These are phyloP conservation scores for Phylloporus sp. DNA, from an alignment of 768 basidiomycete species.

Conservation along the genomic window DNA sequence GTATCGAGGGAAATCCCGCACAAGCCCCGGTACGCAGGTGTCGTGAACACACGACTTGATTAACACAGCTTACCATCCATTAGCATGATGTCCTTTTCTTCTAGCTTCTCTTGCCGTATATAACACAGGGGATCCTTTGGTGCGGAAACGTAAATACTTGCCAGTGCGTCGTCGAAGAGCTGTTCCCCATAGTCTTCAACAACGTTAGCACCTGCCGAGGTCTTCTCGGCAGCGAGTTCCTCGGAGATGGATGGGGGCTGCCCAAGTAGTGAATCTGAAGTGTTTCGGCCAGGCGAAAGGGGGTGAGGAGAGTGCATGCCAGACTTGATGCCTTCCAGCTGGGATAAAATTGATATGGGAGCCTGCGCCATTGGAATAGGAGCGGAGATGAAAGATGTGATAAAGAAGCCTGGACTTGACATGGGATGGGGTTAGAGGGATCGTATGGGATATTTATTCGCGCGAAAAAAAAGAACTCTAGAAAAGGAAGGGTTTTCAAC, in stretches of 20 bases:
- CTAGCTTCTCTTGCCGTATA: constrained; percentile 54
- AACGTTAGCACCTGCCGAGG: neutral
- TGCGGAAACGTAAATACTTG: constrained; percentile 29
- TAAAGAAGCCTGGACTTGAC: constrained; percentile 31
- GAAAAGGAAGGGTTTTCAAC: constrained; percentile 13
- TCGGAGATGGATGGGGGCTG: constrained; percentile 20
- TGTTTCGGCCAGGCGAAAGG: constrained; percentile 16
- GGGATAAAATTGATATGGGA: constrained; percentile 18
- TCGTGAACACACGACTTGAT: constrained; percentile 8
- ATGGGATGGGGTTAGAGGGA: constrained; percentile 26
- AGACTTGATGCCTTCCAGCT: constrained; percentile 10
- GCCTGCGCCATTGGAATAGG: constrained; percentile 23
- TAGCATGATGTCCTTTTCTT: constrained; percentile 45
- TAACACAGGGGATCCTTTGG: constrained; percentile 26
- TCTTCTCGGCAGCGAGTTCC: neutral
- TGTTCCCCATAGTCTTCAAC: constrained; percentile 8
- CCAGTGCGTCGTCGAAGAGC: constrained; percentile 32
- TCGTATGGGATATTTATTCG: constrained; percentile 15
- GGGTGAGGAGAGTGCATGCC: constrained; percentile 21
- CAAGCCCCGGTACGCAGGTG: constrained; percentile 17
- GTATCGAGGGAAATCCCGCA: constrained; percentile 18
- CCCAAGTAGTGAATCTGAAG: constrained; percentile 18
- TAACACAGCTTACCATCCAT: constrained; percentile 51
- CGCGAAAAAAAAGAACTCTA: constrained; percentile 17
- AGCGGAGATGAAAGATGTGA: constrained; percentile 33